Evolutionary conservation across 2,329 filamentous ascomycete genomes (phyloP), one percentile per base, ranked within the genome.

Genomic region (Xylaria sp.): DNA sequence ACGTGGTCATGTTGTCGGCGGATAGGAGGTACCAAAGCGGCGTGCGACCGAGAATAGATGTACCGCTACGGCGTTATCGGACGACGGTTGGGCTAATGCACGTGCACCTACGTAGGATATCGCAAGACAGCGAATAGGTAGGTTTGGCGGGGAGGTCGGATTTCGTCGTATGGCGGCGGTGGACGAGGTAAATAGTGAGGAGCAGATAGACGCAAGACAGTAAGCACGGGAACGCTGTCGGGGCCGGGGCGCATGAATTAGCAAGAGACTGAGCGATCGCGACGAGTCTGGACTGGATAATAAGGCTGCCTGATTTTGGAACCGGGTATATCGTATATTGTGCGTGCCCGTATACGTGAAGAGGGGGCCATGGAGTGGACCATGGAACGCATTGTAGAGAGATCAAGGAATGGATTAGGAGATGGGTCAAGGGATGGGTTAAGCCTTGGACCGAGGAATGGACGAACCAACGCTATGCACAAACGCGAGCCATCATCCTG

Each of bases 1-100:
- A 67, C 21, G 75, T 70, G 63, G 76, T 72, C 72, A 74, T 75
- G 56, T 66, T 68, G 52, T 46, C 11, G 40, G 29, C 35, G 15
- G 51, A 35, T 5, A n/a, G n/a, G n/a, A n/a, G 7, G 46, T 35
- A 33, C 23, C 2, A 38, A 27, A 43, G 54, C 17, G 44, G 44
- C 17, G 21, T 27, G 35, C 37, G 44, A 44, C 47, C 54, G 55
- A 41, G 7, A 29, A 25, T 29, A 33, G 54, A 31, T 17, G 23
- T 5, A 25, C 33, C 5, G 41, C 29, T 6, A n/a, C 25, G 31
- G 33, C n/a, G 23, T n/a, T 37, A 17, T 51, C 15, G 5, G 4
- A 41, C 9, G 33, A 21, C 38, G 15, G 6, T 27, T 33, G n/a
- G 6, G 5, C 41, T 8, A 10, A 38, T 29, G 33, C 17, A 10